A percentile compares a stretch with the other conserved stretches of the same genome.
phyloP scores from a whole-genome alignment of 2,329 filamentous ascomycete species.

The Thielaviopsis cerberus region DNA sequence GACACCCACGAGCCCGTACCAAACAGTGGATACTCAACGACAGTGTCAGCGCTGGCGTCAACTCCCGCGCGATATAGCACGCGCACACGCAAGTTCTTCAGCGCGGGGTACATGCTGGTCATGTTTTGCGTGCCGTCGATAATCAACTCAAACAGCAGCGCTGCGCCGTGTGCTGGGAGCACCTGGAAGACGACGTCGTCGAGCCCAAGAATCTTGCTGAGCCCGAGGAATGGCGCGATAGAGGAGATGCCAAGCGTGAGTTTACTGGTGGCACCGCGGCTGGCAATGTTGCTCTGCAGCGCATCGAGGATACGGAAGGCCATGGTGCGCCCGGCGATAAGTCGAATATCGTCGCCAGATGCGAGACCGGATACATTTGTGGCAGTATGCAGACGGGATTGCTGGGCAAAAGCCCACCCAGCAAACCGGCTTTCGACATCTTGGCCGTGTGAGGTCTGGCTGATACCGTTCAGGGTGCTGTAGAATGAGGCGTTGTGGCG shows the following conservation, averaged over 20 bases:
- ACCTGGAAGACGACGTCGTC: slow-evolving; percentile 16
- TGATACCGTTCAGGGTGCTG: slow-evolving; percentile 18
- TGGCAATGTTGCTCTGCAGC: slow-evolving; percentile 25
- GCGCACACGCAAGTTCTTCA: slow-evolving; percentile 30
- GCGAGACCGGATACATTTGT: slow-evolving; percentile 35
- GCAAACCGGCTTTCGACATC: slow-evolving; percentile 30
- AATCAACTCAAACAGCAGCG: slow-evolving; percentile 54
- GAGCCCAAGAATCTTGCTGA: slow-evolving; percentile 32
- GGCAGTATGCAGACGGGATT: slow-evolving; percentile 37
- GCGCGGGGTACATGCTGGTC: slow-evolving; percentile 17
- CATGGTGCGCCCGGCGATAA: slow-evolving; percentile 35
- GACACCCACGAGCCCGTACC: slow-evolving; percentile 20
- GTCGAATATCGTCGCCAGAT: slow-evolving; percentile 25
- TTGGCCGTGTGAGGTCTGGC: not conserved
- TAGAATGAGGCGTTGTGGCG: slow-evolving; percentile 29
- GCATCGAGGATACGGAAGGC: slow-evolving; percentile 25
- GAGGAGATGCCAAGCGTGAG: slow-evolving; percentile 36
- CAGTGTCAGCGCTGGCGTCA: slow-evolving; percentile 18
- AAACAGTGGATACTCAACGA: slow-evolving; percentile 25
- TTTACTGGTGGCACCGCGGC: slow-evolving; percentile 24
- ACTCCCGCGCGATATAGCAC: slow-evolving; percentile 37
- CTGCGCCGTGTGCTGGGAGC: slow-evolving; percentile 50
- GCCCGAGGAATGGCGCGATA: slow-evolving; percentile 34
- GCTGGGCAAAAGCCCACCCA: slow-evolving; percentile 46
- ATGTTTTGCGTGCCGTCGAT: slow-evolving; percentile 15